These are phyloP conservation scores for Stephania japonica DNA, from an alignment of 164 flowering plant species.

Conservation along the genomic window DNA sequence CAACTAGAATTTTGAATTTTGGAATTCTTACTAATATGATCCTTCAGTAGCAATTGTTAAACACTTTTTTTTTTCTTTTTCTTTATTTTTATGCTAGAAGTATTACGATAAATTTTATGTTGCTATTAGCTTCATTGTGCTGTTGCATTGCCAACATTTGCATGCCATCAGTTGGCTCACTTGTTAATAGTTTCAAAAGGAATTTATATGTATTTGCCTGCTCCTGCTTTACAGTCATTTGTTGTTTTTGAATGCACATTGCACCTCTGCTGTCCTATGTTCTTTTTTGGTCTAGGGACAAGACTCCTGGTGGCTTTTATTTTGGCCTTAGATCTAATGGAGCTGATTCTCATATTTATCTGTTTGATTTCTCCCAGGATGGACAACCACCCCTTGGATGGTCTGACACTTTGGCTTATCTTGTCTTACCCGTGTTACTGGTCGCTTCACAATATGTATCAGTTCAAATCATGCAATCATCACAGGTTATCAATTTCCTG, in stretches of 20 bases:
- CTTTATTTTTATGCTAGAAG: no score
- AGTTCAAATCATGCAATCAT: conserved; percentile 77
- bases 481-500: conserved; percentile 51
- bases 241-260: neutral
- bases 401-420: conserved; percentile 89
- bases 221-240: neutral
- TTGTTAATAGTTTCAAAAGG: neutral
- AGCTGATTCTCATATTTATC: neutral
- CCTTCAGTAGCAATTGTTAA: no score
- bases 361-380: conserved; percentile 48
- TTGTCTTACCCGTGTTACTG: conserved; percentile 75
- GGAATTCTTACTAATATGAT: no score
- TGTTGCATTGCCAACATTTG: neutral
- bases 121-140: neutral
- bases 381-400: conserved; percentile 99
- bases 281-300: neutral
- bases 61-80: no score
- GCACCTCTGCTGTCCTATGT: neutral
- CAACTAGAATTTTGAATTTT: no score
- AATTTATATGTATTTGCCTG: neutral
- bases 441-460: conserved; percentile 78
- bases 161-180: no score
- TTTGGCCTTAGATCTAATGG: neutral
- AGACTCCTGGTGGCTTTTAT: neutral
- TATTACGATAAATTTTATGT: neutral